phyloP scores from a whole-genome alignment of 495 filamentous ascomycete genomes.

The Penicillium parvum region DNA sequence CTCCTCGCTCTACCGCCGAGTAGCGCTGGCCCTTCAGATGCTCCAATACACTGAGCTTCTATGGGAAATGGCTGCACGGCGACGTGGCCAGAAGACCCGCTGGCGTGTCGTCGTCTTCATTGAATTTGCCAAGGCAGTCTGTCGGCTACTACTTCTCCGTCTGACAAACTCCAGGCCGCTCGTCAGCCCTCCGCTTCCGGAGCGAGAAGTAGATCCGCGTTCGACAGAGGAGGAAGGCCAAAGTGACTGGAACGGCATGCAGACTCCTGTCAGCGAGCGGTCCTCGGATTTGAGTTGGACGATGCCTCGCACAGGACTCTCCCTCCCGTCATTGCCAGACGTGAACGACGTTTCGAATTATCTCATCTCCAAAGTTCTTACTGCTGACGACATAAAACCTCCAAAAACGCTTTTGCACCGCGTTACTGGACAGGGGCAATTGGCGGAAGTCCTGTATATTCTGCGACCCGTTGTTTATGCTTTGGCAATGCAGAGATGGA shows the following conservation, averaged over 20 bases:
- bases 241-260: conserved; percentile 43
- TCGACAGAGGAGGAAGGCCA: conserved; percentile 49
- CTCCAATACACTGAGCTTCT: conserved; percentile 89
- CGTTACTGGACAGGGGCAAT: conserved; percentile 61
- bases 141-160: conserved; percentile 73
- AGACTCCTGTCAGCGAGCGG: conserved; percentile 44
- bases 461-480: conserved; percentile 86
- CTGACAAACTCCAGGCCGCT: conserved; percentile 83
- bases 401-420: conserved; percentile 74
- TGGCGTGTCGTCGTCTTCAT: conserved; percentile 90
- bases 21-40: conserved; percentile 78
- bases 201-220: conserved; percentile 68
- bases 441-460: conserved; percentile 88
- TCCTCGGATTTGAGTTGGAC: conserved; percentile 60
- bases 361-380: conserved; percentile 85
- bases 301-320: conserved; percentile 92
- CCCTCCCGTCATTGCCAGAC: conserved; percentile 74
- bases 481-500: conserved; percentile 69
- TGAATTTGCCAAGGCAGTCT: conserved; percentile 82
- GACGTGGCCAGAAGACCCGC: conserved; percentile 72
- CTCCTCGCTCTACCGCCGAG: conserved; percentile 67
- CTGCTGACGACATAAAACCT: conserved; percentile 93
- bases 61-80: conserved; percentile 82
- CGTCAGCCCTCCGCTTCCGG: conserved; percentile 78
- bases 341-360: conserved; percentile 77